Base-by-base conservation (phyloP, 2,329 filamentous ascomycete species). In the Ophiostoma piceae region DNA sequence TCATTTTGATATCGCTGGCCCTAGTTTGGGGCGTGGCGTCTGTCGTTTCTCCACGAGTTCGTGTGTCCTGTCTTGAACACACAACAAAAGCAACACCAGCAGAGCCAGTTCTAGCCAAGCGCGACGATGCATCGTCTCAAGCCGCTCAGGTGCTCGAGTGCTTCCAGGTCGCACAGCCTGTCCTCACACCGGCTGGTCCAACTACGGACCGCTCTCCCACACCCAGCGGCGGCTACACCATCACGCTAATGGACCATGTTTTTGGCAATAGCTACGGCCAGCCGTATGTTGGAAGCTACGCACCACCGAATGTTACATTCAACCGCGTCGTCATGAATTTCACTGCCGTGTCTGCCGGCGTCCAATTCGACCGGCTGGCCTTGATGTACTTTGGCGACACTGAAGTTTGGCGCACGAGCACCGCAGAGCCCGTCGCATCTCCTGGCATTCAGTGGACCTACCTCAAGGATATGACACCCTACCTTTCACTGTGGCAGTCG, bases 361-460 rank as follows among this genome's bases (percentile, higher is more conserved):
- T 86, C 2, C 92, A 96, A 74, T 94, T 86, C 78, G 92, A 96
- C 77, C 85, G 92, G 54, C 82, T 94, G 9, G 92, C 87, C 3
- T 78, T 90, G 41, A 88, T 95, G 84, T 95, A 89, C 75, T 82
- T 95, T 51, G 87, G 87, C 57, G 90, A 94, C 77, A 87, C 86
- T 11, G 92, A 96, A 77, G 84, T 96, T n/a, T 95, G 90, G 82
- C 84, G 92, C 32, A 94, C 91, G 1, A 93, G 91, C 5, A 96
- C 92, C 0, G 90, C 92, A 3, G 90, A 96, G 79, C 91, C 92
- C 1, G 92, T 87, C 0, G 73, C 75, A 3, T 74, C 80, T 4
- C 83, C 83, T 29, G 92, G 91, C 7, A 93, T 95, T 72, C 80
- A 84, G 64, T 94, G 90, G 90, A 88, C 85, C 0, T 92, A 92